These are phyloP conservation scores for Hypsizygus marmoreus DNA, from an alignment of 768 basidiomycete genomes.

Conservation along the genomic window DNA sequence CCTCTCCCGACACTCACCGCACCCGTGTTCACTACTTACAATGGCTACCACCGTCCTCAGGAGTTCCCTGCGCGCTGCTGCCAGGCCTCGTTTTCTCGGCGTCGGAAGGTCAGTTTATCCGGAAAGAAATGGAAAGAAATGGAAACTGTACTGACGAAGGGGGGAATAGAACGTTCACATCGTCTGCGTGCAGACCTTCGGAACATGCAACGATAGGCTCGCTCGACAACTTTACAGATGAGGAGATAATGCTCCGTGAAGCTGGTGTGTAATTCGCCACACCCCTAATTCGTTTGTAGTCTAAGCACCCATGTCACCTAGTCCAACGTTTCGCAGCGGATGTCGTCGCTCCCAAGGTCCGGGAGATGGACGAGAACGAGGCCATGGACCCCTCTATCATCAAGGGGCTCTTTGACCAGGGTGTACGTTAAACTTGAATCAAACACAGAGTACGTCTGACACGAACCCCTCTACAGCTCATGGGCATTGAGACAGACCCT, in stretches of 20 bases:
- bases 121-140: not conserved
- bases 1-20: no score
- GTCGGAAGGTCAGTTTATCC: constrained; percentile 8
- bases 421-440: no score
- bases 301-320: constrained; percentile 29
- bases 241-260: constrained; percentile 93
- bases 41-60: constrained; percentile 19
- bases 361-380: constrained; percentile 98
- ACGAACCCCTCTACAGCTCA: no score
- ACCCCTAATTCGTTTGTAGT: not conserved
- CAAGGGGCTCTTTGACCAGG: constrained; percentile 90
- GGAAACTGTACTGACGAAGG: not conserved
- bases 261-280: constrained; percentile 55
- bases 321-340: constrained; percentile 89
- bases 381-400: constrained; percentile 88
- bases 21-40: no score
- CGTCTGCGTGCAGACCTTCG: constrained; percentile 32
- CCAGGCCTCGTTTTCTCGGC: constrained; percentile 6
- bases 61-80: constrained; percentile 13
- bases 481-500: constrained; percentile 93
- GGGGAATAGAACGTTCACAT: constrained; percentile 43
- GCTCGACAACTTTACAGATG: constrained; percentile 85
- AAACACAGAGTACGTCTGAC: no score
- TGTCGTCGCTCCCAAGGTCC: constrained; percentile 86
- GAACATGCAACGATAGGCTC: constrained; percentile 48